Evolutionary conservation across 1,284 basidiomycete genomes (phyloP), one percentile per base, ranked within the genome.

Genomic region (Heterobasidion occidentale): DNA sequence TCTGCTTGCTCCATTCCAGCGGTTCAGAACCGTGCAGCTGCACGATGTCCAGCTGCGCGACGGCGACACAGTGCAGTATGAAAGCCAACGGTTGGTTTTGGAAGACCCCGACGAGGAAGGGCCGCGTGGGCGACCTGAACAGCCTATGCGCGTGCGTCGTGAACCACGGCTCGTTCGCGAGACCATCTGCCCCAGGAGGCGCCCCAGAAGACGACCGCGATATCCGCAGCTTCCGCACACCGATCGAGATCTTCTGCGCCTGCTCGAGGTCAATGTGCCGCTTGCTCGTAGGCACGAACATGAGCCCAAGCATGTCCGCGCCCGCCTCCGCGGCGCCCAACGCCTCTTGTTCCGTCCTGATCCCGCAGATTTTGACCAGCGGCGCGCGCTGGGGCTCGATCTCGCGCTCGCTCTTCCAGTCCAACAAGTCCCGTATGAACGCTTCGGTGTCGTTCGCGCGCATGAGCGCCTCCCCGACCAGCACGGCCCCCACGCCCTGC

Each of bases 381-480:
- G 92, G 89, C 14, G 52, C 17, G 9, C 20, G 48, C 14, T 49
- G 52, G 2, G 45, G 53, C 33, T 34, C 35, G 15, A 51, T 38
- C 9, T 53, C 50, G 9, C 33, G 7, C 7, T 72, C 63, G 0
- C 9, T 17, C 1, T 77, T 70, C 67, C 85, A 76, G 51, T 83
- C 84, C 44, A 98, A 77, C n/a, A 99, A 76, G 54, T 88, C 79
- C 38, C 84, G 81, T 62, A 98, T 92, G 73, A 98, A 98, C 0
- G 77, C 79, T 15, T 79, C 75, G 6, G 94, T 87, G 70, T 98
- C 89, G 51, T 80, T 67, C 0, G 96, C 92, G n/a, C 90, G 83
- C 96, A 99, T 99, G 55, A 99, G 74, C 12, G 91, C 87, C 74
- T 99, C 97, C 19, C 97, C 97, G 46, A 99, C 90, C n/a, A 99